Evolutionary conservation across 2,329 filamentous ascomycete species (phyloP).

Genomic region (Pseudocercospora macadamiae): DNA sequence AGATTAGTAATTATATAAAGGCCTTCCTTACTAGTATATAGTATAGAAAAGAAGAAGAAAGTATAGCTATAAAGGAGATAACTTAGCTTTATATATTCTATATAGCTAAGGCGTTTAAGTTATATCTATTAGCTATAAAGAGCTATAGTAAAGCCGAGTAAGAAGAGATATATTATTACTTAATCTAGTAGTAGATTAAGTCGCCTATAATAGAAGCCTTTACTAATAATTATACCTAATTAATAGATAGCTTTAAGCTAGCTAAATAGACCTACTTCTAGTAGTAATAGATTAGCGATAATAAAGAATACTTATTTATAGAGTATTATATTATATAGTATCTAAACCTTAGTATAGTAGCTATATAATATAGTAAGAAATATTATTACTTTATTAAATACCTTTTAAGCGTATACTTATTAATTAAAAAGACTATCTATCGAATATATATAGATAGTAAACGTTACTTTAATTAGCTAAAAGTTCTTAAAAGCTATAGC

Average conservation of each 20-base stretch:
- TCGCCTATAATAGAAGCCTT: background rate
- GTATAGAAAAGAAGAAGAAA: background rate
- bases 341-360: background rate
- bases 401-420: conserved; percentile 12
- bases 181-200: background rate
- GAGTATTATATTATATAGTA: background rate
- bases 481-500: conserved; percentile 11
- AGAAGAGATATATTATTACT: conserved; percentile 3
- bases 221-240: background rate
- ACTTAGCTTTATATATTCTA: conserved; percentile 4
- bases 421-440: conserved; percentile 15
- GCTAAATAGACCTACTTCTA: background rate
- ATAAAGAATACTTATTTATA: background rate
- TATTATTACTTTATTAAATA: background rate
- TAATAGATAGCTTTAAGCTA: too few species aligned
- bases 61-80: conserved; percentile 13
- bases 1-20: too few species aligned
- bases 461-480: conserved; percentile 1
- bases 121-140: background rate
- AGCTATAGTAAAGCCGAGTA: background rate
- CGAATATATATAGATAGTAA: conserved; percentile 17
- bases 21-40: conserved; percentile 13
- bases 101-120: background rate
- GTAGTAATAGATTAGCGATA: background rate
- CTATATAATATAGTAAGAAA: background rate